A percentile compares a stretch with the other conserved stretches of the same genome.
These are phyloP conservation scores for Scedosporium boydii DNA, from an alignment of 2,329 filamentous ascomycete genomes.

Conservation along the genomic window DNA sequence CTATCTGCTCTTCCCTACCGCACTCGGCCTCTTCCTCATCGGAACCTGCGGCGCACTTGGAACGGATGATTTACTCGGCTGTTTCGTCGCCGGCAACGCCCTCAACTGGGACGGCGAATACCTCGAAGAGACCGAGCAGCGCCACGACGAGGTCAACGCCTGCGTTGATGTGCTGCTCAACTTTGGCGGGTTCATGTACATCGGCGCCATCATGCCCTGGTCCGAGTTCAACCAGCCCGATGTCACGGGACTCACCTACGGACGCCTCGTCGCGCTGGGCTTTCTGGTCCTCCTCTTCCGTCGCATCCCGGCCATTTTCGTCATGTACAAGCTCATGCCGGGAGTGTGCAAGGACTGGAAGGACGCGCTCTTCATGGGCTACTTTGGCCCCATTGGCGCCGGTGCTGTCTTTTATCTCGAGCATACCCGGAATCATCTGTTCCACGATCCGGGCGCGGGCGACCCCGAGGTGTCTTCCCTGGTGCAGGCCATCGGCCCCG, in stretches of 20 bases:
- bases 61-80: constrained; percentile 51
- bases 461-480: constrained; percentile 25
- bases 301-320: constrained; percentile 45
- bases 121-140: constrained; percentile 41
- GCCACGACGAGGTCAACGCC: constrained; percentile 52
- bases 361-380: constrained; percentile 53
- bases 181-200: constrained; percentile 51
- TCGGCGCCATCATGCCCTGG: constrained; percentile 49
- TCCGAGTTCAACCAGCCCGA: constrained; percentile 38
- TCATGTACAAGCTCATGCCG: constrained; percentile 47
- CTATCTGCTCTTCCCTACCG: constrained; percentile 42
- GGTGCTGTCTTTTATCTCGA: constrained; percentile 67
- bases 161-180: constrained; percentile 49
- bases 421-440: constrained; percentile 29
- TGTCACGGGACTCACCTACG: constrained; percentile 41
- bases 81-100: constrained; percentile 48
- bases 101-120: constrained; percentile 56
- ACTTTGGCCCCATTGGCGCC: constrained; percentile 70
- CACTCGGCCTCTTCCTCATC: constrained; percentile 45
- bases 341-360: constrained; percentile 40
- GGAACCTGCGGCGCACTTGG: constrained; percentile 48
- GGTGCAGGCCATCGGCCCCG: constrained; percentile 25
- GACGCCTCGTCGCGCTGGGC: constrained; percentile 40
- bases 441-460: constrained; percentile 23
- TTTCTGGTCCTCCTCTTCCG: constrained; percentile 43